phyloP scores from a whole-genome alignment of 179 eudicot species.

The Silene coronaria region DNA sequence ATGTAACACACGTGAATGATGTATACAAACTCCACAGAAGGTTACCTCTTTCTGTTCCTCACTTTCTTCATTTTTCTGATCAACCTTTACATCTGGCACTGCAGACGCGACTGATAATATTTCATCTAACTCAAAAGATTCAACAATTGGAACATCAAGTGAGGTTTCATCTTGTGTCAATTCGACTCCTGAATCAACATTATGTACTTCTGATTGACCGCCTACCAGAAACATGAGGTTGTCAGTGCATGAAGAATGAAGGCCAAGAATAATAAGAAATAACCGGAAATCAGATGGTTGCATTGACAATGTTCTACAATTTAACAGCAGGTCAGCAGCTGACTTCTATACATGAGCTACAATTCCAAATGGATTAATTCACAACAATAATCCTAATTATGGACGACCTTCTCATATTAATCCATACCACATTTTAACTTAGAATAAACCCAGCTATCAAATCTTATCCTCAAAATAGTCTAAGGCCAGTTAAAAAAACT shows the following conservation, averaged over 20 bases:
- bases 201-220: constrained; percentile 30
- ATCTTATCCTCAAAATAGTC: too few species aligned
- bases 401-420: too few species aligned
- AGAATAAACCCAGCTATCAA: too few species aligned
- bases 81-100: constrained; percentile 31
- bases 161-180: constrained; percentile 23
- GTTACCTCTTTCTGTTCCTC: constrained; percentile 61
- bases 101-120: constrained; percentile 57
- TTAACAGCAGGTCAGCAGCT: background rate
- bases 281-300: background rate
- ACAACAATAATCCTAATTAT: too few species aligned
- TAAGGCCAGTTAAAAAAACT: too few species aligned
- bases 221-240: constrained; percentile 22
- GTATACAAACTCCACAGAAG: constrained; percentile 1
- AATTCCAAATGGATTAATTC: too few species aligned
- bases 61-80: constrained; percentile 37
- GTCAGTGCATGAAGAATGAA: constrained; percentile 5
- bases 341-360: background rate
- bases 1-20: background rate
- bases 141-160: constrained; percentile 27
- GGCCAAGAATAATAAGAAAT: background rate
- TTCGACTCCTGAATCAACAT: constrained; percentile 36
- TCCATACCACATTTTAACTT: too few species aligned
- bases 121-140: constrained; percentile 57
- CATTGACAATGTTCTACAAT: constrained; percentile 1